Percentiles rank a stretch among this genome's conserved stretches.
phyloP scores from a whole-genome alignment of 1,284 basidiomycete species.

The Ustilago sp. region DNA sequence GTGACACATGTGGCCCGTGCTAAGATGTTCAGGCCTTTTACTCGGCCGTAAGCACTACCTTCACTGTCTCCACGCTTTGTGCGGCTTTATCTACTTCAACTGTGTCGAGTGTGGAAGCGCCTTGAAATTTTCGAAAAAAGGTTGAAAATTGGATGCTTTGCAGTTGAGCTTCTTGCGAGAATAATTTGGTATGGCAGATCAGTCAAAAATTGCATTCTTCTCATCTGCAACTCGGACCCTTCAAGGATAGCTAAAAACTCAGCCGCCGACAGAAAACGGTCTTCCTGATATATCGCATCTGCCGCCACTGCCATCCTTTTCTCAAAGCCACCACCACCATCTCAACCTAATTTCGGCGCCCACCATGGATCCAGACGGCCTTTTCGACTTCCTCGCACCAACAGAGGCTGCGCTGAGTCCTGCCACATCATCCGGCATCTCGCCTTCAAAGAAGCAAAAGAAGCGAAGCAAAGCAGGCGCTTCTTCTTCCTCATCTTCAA shows the following conservation, averaged over 20 bases:
- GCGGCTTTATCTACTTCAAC: too few species aligned
- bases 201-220: constrained; percentile 10
- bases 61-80: too few species aligned
- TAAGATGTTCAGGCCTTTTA: too few species aligned
- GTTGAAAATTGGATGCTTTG: background rate
- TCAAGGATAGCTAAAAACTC: background rate
- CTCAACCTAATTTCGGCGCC: background rate
- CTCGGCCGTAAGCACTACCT: too few species aligned
- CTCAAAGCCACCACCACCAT: constrained; percentile 8
- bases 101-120: constrained; percentile 17
- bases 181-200: constrained; percentile 9
- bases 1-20: too few species aligned
- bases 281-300: background rate
- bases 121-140: constrained; percentile 18
- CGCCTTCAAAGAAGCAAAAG: constrained; percentile 46
- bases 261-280: background rate
- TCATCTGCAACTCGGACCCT: constrained; percentile 6
- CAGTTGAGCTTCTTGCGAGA: constrained; percentile 10
- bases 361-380: constrained; percentile 55
- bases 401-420: constrained; percentile 34
- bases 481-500: constrained; percentile 17
- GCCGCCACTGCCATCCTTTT: background rate
- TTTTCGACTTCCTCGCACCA: constrained; percentile 52
- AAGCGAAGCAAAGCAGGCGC: constrained; percentile 43
- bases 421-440: constrained; percentile 28